Percentiles rank a stretch among this genome's conserved stretches.
Conservation (phyloP, 2,329 filamentous ascomycete genomes). For the Oidium heveae region DNA sequence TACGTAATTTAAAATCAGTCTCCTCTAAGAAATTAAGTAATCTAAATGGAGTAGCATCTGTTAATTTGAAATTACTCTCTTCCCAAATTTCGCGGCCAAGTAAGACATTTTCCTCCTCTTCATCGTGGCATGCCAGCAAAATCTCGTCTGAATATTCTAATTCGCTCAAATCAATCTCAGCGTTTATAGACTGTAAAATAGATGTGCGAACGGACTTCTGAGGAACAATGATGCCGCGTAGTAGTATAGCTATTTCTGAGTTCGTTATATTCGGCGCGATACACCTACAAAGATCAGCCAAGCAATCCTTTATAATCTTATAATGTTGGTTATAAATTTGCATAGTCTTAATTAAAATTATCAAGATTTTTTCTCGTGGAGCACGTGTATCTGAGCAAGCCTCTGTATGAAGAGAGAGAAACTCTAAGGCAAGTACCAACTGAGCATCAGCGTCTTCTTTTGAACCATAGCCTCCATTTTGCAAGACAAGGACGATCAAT, state of each 20-base stretch:
- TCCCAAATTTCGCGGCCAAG: conserved; percentile 82
- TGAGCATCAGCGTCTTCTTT: conserved; percentile 74
- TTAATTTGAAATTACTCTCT: conserved; percentile 57
- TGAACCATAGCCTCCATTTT: conserved; percentile 51
- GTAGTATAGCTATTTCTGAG: conserved; percentile 50
- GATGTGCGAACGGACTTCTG: conserved; percentile 61
- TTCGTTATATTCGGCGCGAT: conserved; percentile 56
- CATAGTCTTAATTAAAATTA: conserved; percentile 55
- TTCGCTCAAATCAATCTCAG: conserved; percentile 79
- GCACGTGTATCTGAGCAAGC: conserved; percentile 50
- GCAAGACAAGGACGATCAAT: conserved; percentile 53
- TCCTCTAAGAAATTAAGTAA: conserved; percentile 61
- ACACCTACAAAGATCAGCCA: conserved; percentile 63
- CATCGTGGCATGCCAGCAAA: conserved; percentile 82
- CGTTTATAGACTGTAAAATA: conserved; percentile 68
- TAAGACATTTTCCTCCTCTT: conserved; percentile 64
- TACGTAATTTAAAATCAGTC: conserved; percentile 56
- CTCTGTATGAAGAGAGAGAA: conserved; percentile 70
- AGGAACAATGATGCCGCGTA: conserved; percentile 53
- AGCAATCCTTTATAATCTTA: conserved; percentile 79
- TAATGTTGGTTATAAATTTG: conserved; percentile 80
- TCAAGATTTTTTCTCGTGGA: conserved; percentile 49
- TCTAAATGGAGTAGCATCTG: conserved; percentile 34
- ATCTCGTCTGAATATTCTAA: conserved; percentile 70
- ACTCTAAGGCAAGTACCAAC: conserved; percentile 66